Evolutionary conservation across 495 filamentous ascomycete species (phyloP).

Genomic region (Terfezia boudieri): DNA sequence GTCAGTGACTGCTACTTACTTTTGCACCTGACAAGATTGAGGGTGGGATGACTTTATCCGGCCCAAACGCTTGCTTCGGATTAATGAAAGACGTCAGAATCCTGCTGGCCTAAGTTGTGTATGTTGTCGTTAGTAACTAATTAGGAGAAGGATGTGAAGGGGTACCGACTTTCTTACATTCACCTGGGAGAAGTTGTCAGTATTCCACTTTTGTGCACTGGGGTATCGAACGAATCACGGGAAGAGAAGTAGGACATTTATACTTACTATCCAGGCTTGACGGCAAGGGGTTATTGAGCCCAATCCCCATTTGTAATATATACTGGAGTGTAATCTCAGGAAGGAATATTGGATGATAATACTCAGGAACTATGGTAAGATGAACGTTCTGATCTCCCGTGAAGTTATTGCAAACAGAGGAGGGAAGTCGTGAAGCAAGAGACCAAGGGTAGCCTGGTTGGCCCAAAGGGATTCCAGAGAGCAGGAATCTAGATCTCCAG

Average conservation of each 20-base stretch:
- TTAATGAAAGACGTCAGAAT: conserved; percentile 91
- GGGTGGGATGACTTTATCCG: conserved; percentile 93
- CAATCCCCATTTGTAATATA: conserved; percentile 19
- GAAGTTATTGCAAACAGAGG: too few species aligned
- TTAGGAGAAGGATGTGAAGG: too few species aligned
- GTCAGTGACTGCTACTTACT: conserved; percentile 26
- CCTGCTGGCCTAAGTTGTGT: conserved; percentile 35
- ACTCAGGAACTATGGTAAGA: too few species aligned
- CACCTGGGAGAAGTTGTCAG: conserved; percentile 29
- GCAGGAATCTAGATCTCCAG: too few species aligned
- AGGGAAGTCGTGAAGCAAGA: too few species aligned
- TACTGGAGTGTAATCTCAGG: conserved; percentile 6
- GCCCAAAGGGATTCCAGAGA: too few species aligned
- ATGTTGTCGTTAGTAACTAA: too few species aligned
- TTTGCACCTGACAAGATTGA: conserved; percentile 76
- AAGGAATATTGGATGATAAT: not conserved
- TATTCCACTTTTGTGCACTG: conserved; percentile 11
- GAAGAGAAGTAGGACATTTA: not conserved
- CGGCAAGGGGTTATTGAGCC: conserved; percentile 47
- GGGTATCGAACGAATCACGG: not conserved
- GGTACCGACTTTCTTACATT: conserved; percentile 45
- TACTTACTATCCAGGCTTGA: conserved; percentile 38
- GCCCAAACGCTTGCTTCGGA: conserved; percentile 79
- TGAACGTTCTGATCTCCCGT: too few species aligned
- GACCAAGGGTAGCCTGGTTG: too few species aligned